Percentiles rank a stretch among this genome's conserved stretches.
Evolutionary conservation across 495 filamentous ascomycete species (phyloP).

Genomic region (Xylaria telfairii): DNA sequence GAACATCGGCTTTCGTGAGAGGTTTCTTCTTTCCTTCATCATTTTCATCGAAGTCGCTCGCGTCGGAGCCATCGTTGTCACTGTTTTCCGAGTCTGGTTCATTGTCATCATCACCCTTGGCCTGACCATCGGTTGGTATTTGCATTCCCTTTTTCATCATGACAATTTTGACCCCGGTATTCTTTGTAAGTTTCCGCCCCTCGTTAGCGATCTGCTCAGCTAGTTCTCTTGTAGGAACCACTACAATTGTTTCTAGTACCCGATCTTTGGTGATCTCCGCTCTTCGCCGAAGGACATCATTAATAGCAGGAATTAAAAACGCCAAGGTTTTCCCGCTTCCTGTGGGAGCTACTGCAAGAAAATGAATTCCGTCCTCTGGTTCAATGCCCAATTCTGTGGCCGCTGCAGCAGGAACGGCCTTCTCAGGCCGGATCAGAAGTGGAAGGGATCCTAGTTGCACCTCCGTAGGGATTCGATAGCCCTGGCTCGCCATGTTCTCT

Average conservation of each 20-base stretch:
- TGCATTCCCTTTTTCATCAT: slow-evolving; percentile 86
- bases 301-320: slow-evolving; percentile 85
- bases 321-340: slow-evolving; percentile 97
- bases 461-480: slow-evolving; percentile 86
- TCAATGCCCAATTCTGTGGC: slow-evolving; percentile 37
- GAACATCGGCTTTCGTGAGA: slow-evolving; percentile 74
- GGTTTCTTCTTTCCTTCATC: slow-evolving; percentile 45
- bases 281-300: slow-evolving; percentile 66
- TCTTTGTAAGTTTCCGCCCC: slow-evolving; percentile 76
- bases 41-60: slow-evolving; percentile 48
- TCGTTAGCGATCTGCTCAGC: slow-evolving; percentile 93
- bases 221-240: slow-evolving; percentile 93
- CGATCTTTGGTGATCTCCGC: slow-evolving; percentile 53
- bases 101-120: slow-evolving; percentile 37
- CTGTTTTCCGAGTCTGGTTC: slow-evolving; percentile 44
- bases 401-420: slow-evolving; percentile 44
- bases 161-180: slow-evolving; percentile 80
- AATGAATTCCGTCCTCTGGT: slow-evolving; percentile 59
- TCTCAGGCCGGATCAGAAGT: slow-evolving; percentile 65
- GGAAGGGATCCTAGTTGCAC: slow-evolving; percentile 90
- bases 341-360: slow-evolving; percentile 89
- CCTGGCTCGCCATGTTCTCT: slow-evolving; percentile 81
- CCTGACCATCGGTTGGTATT: slow-evolving; percentile 57
- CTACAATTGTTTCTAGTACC: slow-evolving; percentile 70
- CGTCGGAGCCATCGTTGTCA: slow-evolving; percentile 49